phyloP scores from a whole-genome alignment of 768 basidiomycete genomes.

The Leccinum rimulosum region DNA sequence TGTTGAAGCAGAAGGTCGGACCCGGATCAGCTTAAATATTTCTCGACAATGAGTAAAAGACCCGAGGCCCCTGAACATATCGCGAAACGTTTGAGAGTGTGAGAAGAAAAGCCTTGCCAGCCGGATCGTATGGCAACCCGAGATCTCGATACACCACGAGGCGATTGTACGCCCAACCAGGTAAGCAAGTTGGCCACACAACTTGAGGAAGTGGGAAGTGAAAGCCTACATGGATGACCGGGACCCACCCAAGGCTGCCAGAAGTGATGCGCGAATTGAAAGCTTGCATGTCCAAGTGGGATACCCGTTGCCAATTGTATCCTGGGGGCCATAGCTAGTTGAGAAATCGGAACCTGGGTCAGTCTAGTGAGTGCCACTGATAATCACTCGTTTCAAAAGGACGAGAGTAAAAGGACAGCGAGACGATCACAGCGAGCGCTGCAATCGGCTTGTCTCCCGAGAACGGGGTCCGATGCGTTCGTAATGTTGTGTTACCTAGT shows the following conservation, averaged over 20 bases:
- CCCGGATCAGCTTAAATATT: constrained; percentile 17
- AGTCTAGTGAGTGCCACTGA: background rate
- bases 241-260: background rate
- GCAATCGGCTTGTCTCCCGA: background rate
- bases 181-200: background rate
- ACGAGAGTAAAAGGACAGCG: constrained; percentile 3
- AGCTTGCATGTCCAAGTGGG: background rate
- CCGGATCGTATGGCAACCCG: constrained; percentile 10
- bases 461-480: constrained; percentile 14
- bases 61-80: constrained; percentile 12
- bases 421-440: background rate
- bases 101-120: background rate
- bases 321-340: background rate
- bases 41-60: constrained; percentile 17
- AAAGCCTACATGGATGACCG: background rate
- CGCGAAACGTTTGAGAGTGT: constrained; percentile 1
- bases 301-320: background rate
- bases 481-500: too few relatives aligned
- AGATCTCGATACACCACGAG: constrained; percentile 19
- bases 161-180: constrained; percentile 21
- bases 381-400: constrained; percentile 5
- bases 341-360: constrained; percentile 5
- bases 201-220: background rate
- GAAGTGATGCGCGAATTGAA: background rate
- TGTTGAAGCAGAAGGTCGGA: constrained; percentile 3